Evolutionary conservation across 805 yeast genomes (phyloP), one percentile per base, ranked within the genome.

Genomic region (Saccharomycopsis malanga): DNA sequence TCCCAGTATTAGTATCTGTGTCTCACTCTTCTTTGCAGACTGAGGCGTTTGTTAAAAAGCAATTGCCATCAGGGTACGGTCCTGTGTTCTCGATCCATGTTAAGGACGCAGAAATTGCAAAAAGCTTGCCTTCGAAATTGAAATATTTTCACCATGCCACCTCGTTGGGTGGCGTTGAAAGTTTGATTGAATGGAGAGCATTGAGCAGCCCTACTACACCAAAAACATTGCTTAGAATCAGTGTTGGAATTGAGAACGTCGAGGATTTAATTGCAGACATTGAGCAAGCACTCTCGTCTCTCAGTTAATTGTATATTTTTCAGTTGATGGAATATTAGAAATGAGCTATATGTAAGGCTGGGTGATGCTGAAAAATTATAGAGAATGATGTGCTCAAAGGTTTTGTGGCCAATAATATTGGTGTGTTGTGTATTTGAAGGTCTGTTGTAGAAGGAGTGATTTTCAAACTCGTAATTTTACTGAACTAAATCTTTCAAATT

Each of bases 121-220:
- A 71, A 54, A 46, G 56, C 7, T 67, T 89, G 14, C 94, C 95
- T 5, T 68, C 81, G 2, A 73, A 69, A 50, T 67, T 87, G 50
- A 74, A 77, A 55, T 76, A 74, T 53, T 87, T 88, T 68, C 83
- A 81, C 56, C 98, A 89, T 64, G 95, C 96, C 3, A 88, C 96
- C 0, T 87, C 96, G 2, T 69, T 91, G 23, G 97, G 97, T 34
- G 96, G 97, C 20, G 86, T 84, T 12, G 97, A 91, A 64, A 83
- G 94, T 39, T 68, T 88, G 58, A 78, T 89, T 48, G 97, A 89
- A 64, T 87, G 96, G 95, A 77, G 96, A 59, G 81, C 87, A 0
- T 59, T 89, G 65, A 73, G 83, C 21, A 91, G 87, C 59, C 60
- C 73, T 1, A 54, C 65, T 3, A 82, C 80, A 12, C 68, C 74